These are phyloP conservation scores for Purpureocillium takamizusanense DNA, from an alignment of 2,329 filamentous ascomycete species.

Conservation along the genomic window DNA sequence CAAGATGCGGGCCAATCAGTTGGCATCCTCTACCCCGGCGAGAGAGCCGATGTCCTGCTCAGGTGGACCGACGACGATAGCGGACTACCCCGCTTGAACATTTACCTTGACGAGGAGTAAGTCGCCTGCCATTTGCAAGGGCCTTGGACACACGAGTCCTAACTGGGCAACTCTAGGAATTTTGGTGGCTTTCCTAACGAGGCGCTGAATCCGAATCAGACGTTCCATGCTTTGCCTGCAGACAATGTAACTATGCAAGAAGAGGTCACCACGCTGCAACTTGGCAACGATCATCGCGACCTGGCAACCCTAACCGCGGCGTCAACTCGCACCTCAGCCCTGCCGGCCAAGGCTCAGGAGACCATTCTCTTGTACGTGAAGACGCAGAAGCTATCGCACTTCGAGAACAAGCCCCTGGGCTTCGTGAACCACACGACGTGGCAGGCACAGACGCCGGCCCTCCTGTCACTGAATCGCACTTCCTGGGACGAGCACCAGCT, in stretches of 20 bases:
- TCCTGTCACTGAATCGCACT: slow-evolving; percentile 10
- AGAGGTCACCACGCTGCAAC: background rate
- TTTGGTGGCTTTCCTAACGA: slow-evolving; percentile 12
- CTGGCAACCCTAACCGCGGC: slow-evolving; percentile 3
- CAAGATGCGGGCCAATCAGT: slow-evolving; percentile 6
- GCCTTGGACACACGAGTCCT: background rate
- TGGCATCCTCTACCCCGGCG: slow-evolving; percentile 16
- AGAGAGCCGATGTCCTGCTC: slow-evolving; percentile 13
- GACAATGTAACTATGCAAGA: background rate
- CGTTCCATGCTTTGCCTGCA: slow-evolving; percentile 6
- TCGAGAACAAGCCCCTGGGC: slow-evolving; percentile 13
- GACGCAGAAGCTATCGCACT: slow-evolving; percentile 12
- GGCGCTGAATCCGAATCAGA: slow-evolving; percentile 10
- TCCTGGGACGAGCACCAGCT: slow-evolving; percentile 14
- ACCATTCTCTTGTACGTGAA: slow-evolving; percentile 14
- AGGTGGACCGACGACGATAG: slow-evolving; percentile 6
- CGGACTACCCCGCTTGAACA: slow-evolving; percentile 8
- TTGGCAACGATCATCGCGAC: slow-evolving; percentile 3
- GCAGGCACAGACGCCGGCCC: slow-evolving; percentile 11
- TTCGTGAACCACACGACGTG: slow-evolving; percentile 17
- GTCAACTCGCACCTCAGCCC: background rate
- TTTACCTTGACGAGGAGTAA: slow-evolving; percentile 17
- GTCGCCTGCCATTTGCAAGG: background rate
- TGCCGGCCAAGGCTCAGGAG: slow-evolving; percentile 7
- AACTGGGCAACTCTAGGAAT: slow-evolving; percentile 8